Conservation (phyloP, 805 yeast genomes). For the Myxozyma sirexii region DNA sequence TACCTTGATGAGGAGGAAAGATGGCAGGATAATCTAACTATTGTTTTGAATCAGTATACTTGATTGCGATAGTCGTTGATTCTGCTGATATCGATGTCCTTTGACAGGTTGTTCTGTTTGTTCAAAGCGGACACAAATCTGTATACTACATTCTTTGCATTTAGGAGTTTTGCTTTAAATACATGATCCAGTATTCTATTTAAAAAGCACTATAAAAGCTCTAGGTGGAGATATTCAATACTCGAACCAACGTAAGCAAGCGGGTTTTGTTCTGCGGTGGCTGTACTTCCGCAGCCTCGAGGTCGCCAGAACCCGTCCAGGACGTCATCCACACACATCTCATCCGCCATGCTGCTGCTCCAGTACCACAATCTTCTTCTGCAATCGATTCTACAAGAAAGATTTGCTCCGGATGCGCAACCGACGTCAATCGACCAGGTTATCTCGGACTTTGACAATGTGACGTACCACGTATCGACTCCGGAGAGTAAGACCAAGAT, state of each 20-base stretch:
- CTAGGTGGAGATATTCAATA: too few relatives aligned
- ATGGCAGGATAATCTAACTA: neutral
- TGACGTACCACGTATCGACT: conserved; percentile 91
- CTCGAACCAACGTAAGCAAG: too few relatives aligned
- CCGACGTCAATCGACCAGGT: conserved; percentile 66
- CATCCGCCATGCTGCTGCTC: conserved; percentile 69
- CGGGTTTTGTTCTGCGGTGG: neutral
- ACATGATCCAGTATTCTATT: too few relatives aligned
- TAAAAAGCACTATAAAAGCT: too few relatives aligned
- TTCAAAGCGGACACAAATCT: too few relatives aligned
- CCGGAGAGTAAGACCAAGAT: conserved; percentile 70
- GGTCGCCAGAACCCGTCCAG: too few relatives aligned
- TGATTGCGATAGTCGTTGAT: too few relatives aligned
- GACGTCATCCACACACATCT: too few relatives aligned
- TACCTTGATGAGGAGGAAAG: neutral
- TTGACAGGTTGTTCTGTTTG: too few relatives aligned
- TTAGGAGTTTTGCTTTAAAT: too few relatives aligned
- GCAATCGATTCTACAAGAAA: conserved; percentile 76
- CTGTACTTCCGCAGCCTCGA: conserved; percentile 11
- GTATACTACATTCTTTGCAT: too few relatives aligned
- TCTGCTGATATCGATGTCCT: too few relatives aligned
- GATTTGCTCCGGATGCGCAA: conserved; percentile 54
- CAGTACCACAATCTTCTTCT: conserved; percentile 82
- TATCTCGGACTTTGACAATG: conserved; percentile 93
- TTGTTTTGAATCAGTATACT: neutral